Conservation (phyloP, 2,329 filamentous ascomycete genomes). For the Laburnicola sp. region DNA sequence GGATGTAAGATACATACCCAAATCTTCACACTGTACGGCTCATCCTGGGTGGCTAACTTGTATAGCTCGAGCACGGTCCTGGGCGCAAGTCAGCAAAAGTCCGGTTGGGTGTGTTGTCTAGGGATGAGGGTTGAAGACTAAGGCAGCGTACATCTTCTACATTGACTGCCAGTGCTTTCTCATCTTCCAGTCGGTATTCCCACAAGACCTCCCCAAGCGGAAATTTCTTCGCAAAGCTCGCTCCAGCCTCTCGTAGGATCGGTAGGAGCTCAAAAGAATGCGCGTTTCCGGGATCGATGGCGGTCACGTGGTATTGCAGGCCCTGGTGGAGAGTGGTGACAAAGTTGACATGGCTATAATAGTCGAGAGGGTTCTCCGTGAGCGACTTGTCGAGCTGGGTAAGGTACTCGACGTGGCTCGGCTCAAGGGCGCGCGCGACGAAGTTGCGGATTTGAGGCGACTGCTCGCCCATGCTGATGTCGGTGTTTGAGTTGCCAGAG, state of each 20-base stretch:
- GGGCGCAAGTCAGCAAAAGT: background rate
- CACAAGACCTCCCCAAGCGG: slow-evolving; percentile 77
- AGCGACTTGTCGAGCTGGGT: slow-evolving; percentile 50
- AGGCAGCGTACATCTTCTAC: slow-evolving; percentile 59
- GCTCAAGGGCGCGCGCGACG: slow-evolving; percentile 48
- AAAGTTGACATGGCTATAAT: slow-evolving; percentile 52
- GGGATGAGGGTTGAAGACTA: background rate
- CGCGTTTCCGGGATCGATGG: slow-evolving; percentile 40
- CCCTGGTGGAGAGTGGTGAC: slow-evolving; percentile 55
- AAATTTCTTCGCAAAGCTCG: slow-evolving; percentile 64
- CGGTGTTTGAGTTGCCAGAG: slow-evolving; percentile 50
- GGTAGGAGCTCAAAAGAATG: slow-evolving; percentile 50
- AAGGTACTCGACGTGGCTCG: slow-evolving; percentile 49
- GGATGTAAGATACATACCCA: slow-evolving; percentile 59
- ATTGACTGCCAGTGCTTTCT: slow-evolving; percentile 62
- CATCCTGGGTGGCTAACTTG: slow-evolving; percentile 68
- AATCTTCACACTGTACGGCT: slow-evolving; percentile 72
- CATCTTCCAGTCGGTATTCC: slow-evolving; percentile 76
- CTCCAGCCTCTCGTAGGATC: slow-evolving; percentile 55
- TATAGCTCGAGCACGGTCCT: slow-evolving; percentile 69
- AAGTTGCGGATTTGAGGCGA: slow-evolving; percentile 51
- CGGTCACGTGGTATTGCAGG: slow-evolving; percentile 47
- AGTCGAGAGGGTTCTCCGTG: slow-evolving; percentile 53
- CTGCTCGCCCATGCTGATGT: slow-evolving; percentile 53
- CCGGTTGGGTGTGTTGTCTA: background rate